These are phyloP conservation scores for Xerocomellus amylosporus DNA, from an alignment of 768 basidiomycete genomes.

Conservation along the genomic window DNA sequence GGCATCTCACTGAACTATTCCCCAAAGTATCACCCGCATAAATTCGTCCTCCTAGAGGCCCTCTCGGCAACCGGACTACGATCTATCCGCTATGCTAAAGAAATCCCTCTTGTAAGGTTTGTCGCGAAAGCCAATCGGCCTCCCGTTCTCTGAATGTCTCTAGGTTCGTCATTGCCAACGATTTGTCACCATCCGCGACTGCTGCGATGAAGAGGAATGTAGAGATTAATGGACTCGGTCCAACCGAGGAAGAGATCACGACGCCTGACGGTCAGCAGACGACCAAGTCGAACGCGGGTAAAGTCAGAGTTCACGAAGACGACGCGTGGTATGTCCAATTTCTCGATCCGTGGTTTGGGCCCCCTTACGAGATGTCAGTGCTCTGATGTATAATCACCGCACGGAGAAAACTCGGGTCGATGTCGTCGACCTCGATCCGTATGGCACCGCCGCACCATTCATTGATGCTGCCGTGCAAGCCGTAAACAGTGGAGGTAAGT, in stretches of 20 bases:
- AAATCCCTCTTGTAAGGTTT: constrained; percentile 88
- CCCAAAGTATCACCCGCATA: constrained; percentile 53
- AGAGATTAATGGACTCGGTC: constrained; percentile 69
- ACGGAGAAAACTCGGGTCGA: constrained; percentile 74
- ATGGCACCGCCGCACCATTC: constrained; percentile 96
- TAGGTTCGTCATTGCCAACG: constrained; percentile 94
- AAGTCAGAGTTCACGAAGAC: constrained; percentile 83
- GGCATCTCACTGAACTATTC: not conserved
- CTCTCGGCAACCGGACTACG: constrained; percentile 95
- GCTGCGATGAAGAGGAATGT: constrained; percentile 87
- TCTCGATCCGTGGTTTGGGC: not conserved
- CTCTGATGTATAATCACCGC: constrained; percentile 88
- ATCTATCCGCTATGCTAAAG: constrained; percentile 95
- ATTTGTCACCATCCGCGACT: constrained; percentile 78
- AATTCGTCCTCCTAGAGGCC: constrained; percentile 83
- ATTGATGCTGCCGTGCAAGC: constrained; percentile 92
- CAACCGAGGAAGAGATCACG: constrained; percentile 24
- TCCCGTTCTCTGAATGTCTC: constrained; percentile 37
- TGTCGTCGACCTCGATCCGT: constrained; percentile 96
- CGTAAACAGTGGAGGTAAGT: constrained; percentile 79
- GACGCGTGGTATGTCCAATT: constrained; percentile 76
- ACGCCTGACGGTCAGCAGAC: constrained; percentile 8
- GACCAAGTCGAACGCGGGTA: constrained; percentile 35
- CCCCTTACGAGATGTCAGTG: constrained; percentile 41
- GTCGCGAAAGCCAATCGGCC: constrained; percentile 19